phyloP scores from a whole-genome alignment of 176 grass and related monocot genomes.

The Phyllostachys edulis region DNA sequence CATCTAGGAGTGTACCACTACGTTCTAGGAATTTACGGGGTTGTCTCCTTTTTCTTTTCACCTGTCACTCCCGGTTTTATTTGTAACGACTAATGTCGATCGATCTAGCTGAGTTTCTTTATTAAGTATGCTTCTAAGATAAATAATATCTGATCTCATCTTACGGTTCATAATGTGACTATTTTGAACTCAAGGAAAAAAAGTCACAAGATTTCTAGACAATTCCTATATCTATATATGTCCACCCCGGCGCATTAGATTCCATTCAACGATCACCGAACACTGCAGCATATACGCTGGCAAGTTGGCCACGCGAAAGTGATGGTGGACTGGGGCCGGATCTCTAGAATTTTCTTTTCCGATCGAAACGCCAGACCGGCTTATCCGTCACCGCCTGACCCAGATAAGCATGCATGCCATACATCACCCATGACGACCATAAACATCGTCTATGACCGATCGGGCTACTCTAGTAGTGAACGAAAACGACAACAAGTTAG shows the following conservation, averaged over 20 bases:
- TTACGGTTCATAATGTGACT: no score
- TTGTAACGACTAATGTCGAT: not conserved
- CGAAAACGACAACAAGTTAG: not conserved
- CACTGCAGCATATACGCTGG: not conserved
- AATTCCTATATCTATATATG: no score
- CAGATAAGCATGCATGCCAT: constrained; percentile 2
- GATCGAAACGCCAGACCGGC: not conserved
- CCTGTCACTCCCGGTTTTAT: not conserved
- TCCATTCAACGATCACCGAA: constrained; percentile 24
- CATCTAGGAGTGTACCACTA: not conserved
- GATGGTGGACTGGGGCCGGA: not conserved
- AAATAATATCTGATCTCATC: no score
- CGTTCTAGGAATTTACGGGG: not conserved
- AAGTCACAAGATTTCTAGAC: no score
- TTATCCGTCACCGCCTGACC: constrained; percentile 2
- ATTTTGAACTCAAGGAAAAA: no score
- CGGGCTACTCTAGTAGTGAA: not conserved
- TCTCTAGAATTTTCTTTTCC: constrained; percentile 1
- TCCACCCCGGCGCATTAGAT: no score
- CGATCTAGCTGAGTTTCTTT: not conserved
- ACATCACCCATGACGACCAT: not conserved
- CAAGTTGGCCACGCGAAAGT: constrained; percentile 4
- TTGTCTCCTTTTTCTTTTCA: not conserved
- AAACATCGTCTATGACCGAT: not conserved
- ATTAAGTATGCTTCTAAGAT: no score